Percentiles rank a stretch among this genome's conserved stretches.
Conservation (phyloP, 2,329 filamentous ascomycete species). For the Acephala macrosclerotiorum region DNA sequence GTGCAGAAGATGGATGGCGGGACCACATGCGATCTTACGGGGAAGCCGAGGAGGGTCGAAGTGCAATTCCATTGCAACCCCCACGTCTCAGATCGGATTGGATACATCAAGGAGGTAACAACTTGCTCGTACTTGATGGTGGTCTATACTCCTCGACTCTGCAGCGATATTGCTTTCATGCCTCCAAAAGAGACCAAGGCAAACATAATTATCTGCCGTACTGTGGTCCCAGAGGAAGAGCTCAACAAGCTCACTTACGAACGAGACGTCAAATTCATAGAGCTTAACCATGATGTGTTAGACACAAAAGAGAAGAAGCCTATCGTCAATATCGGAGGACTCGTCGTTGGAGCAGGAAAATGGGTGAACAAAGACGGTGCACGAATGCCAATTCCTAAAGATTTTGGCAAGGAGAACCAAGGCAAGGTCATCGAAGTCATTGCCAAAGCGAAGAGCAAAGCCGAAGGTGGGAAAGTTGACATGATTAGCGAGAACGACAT, state of each 20-base stretch:
- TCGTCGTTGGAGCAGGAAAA: conserved; percentile 41
- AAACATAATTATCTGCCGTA: conserved; percentile 67
- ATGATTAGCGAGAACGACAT: conserved; percentile 70
- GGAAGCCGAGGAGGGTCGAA: conserved; percentile 71
- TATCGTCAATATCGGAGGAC: conserved; percentile 40
- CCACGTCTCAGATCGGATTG: conserved; percentile 68
- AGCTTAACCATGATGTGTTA: conserved; percentile 30
- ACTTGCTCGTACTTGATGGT: conserved; percentile 80
- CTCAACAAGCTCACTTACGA: conserved; percentile 33
- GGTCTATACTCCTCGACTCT: conserved; percentile 76
- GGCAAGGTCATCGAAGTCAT: conserved; percentile 45
- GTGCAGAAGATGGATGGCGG: conserved; percentile 72
- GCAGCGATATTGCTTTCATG: conserved; percentile 76
- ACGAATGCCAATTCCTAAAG: conserved; percentile 40
- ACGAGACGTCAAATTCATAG: conserved; percentile 49
- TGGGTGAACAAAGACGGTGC: conserved; percentile 41
- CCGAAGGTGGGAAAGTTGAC: conserved; percentile 41
- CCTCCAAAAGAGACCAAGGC: conserved; percentile 71
- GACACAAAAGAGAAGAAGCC: conserved; percentile 49
- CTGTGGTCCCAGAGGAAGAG: conserved; percentile 59
- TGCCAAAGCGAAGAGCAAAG: conserved; percentile 36
- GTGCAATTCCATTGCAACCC: conserved; percentile 69
- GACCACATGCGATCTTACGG: conserved; percentile 74
- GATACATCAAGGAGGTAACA: conserved; percentile 75
- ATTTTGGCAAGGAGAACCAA: conserved; percentile 61